Conservation (phyloP, 2,329 filamentous ascomycete species). For the Pseudovirgaria hyperparasitica region DNA sequence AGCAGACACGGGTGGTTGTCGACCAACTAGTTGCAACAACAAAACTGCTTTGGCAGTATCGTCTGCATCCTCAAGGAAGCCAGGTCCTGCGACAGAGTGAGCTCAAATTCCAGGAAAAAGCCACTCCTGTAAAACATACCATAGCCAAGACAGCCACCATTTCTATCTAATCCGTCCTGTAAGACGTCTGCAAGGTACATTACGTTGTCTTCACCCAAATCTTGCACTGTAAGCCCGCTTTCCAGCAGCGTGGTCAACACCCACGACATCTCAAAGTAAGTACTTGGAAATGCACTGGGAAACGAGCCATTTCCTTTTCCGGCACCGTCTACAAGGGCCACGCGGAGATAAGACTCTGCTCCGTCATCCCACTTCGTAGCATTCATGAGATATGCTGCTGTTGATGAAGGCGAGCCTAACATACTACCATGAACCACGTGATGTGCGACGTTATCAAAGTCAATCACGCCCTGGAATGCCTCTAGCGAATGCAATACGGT, state of each 20-base stretch:
- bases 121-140: not conserved
- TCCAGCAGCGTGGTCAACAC: slow-evolving; percentile 8
- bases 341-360: slow-evolving; percentile 19
- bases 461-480: slow-evolving; percentile 22
- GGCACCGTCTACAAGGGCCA: slow-evolving; percentile 13
- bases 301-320: slow-evolving; percentile 9
- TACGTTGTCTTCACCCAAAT: not conserved
- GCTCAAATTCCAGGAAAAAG: not conserved
- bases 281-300: slow-evolving; percentile 16
- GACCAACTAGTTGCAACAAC: slow-evolving; percentile 2
- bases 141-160: slow-evolving; percentile 4
- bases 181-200: slow-evolving; percentile 1
- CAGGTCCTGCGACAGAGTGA: slow-evolving; percentile 2
- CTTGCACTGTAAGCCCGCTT: slow-evolving; percentile 6
- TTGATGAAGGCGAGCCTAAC: slow-evolving; percentile 28
- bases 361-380: slow-evolving; percentile 18
- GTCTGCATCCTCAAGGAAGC: slow-evolving; percentile 12
- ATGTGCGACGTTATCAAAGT: slow-evolving; percentile 24
- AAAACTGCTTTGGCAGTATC: slow-evolving; percentile 13
- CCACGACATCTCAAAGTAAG: slow-evolving; percentile 18
- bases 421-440: slow-evolving; percentile 21
- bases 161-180: slow-evolving; percentile 2
- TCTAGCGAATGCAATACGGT: slow-evolving; percentile 27
- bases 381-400: slow-evolving; percentile 26
- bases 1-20: not conserved